Evolutionary conservation across 2,329 filamentous ascomycete genomes (phyloP).

Genomic region (Lecanoromycetidae sp.): DNA sequence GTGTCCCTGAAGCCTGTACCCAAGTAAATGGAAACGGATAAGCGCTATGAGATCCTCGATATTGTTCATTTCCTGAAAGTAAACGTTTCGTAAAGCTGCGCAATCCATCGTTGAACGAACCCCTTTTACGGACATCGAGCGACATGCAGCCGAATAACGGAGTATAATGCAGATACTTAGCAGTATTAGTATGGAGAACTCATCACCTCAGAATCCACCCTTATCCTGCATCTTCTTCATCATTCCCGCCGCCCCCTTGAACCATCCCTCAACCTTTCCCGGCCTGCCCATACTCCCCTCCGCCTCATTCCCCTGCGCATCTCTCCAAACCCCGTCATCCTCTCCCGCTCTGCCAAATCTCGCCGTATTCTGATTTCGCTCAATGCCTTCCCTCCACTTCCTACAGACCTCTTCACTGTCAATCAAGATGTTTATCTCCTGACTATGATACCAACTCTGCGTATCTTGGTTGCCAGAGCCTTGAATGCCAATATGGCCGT

Average conservation of each 20-base stretch:
- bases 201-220: neutral
- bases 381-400: constrained; percentile 50
- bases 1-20: no score
- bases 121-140: no score
- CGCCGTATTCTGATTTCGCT: constrained; percentile 56
- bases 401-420: constrained; percentile 51
- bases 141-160: no score
- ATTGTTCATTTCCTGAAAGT: no score
- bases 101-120: no score
- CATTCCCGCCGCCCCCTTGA: constrained; percentile 44
- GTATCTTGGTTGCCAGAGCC: constrained; percentile 73
- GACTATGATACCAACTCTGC: constrained; percentile 65
- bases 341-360: constrained; percentile 42
- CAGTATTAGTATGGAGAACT: no score
- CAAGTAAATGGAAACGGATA: no score
- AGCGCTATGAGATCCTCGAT: no score
- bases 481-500: constrained; percentile 55
- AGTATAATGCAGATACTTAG: no score
- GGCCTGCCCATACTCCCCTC: constrained; percentile 45
- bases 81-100: no score
- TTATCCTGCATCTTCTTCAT: constrained; percentile 24
- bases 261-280: constrained; percentile 47
- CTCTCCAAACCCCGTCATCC: constrained; percentile 52
- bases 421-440: constrained; percentile 66
- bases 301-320: constrained; percentile 36